Conservation (phyloP, 441 rosid species). For the Omphalea diandra region DNA sequence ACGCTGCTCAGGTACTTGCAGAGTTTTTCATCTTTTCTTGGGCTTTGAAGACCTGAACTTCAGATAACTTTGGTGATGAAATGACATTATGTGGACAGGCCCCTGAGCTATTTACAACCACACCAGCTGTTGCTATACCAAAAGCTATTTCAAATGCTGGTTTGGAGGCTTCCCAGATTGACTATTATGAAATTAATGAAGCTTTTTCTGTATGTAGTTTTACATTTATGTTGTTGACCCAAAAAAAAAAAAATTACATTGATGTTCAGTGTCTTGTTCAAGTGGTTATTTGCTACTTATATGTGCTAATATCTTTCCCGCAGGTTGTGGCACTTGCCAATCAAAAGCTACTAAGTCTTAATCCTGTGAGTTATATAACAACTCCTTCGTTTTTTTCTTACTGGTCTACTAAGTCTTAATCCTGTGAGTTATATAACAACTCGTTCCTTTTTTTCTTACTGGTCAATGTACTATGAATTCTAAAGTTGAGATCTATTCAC, state of each 20-base stretch:
- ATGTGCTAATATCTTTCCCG: constrained; percentile 15
- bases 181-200: constrained; percentile 93
- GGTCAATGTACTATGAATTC: not conserved
- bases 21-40: not conserved
- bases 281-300: constrained; percentile 10
- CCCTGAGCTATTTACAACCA: constrained; percentile 81
- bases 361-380: constrained; percentile 53
- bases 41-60: not conserved
- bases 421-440: constrained; percentile 53
- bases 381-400: not conserved
- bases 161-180: constrained; percentile 73
- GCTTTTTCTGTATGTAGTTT: constrained; percentile 98
- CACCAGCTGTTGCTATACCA: constrained; percentile 92
- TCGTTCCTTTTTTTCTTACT: not conserved
- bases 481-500: not conserved
- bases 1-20: constrained; percentile 89
- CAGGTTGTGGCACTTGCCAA: constrained; percentile 99
- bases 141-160: constrained; percentile 79
- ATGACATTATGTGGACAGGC: constrained; percentile 44
- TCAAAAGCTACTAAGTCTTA: constrained; percentile 71
- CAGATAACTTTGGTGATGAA: constrained; percentile 5
- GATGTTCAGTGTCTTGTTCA: not conserved
- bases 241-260: constrained; percentile 25
- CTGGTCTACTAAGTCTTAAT: too few relatives aligned
- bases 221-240: too few relatives aligned